phyloP scores from a whole-genome alignment of 352 stramenopile genomes.

The Globisporangium acanthophoron region DNA sequence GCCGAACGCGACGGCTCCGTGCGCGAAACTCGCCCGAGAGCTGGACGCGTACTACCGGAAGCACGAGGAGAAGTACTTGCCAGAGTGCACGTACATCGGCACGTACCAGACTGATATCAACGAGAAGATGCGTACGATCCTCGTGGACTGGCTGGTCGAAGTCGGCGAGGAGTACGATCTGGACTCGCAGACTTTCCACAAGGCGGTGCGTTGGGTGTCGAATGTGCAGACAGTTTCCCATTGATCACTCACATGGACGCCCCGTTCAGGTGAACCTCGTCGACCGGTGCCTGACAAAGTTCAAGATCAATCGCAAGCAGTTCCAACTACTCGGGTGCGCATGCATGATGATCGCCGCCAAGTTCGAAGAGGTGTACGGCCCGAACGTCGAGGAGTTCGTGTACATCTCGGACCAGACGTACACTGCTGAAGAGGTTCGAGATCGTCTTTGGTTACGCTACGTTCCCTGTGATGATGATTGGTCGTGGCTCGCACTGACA shows the following conservation, averaged over 20 bases:
- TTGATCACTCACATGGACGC: neutral
- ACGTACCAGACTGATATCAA: slow-evolving; percentile 97
- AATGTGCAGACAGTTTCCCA: neutral
- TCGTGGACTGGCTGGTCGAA: slow-evolving; percentile 99
- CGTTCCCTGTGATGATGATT: neutral
- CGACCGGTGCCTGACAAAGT: slow-evolving; percentile 71
- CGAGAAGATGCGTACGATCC: slow-evolving; percentile 98
- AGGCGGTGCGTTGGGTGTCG: slow-evolving; percentile 34
- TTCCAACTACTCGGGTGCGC: slow-evolving; percentile 96
- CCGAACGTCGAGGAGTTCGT: slow-evolving; percentile 94
- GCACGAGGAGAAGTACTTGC: slow-evolving; percentile 73
- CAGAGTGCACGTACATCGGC: slow-evolving; percentile 55
- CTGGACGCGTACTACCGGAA: slow-evolving; percentile 60
- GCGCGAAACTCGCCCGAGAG: slow-evolving; percentile 54
- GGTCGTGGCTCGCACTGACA: neutral
- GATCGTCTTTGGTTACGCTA: neutral
- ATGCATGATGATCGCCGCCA: slow-evolving; percentile 94
- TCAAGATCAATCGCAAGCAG: slow-evolving; percentile 86
- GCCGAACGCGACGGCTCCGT: slow-evolving; percentile 22
- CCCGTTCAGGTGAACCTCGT: slow-evolving; percentile 67
- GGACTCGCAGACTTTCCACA: slow-evolving; percentile 78
- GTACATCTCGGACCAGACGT: slow-evolving; percentile 97
- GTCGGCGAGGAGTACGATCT: slow-evolving; percentile 84
- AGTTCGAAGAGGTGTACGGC: slow-evolving; percentile 97
- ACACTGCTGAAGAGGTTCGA: slow-evolving; percentile 77